A percentile compares a stretch with the other conserved stretches of the same genome.
phyloP scores from a whole-genome alignment of 208 protist species.

The Crithidia bombi region DNA sequence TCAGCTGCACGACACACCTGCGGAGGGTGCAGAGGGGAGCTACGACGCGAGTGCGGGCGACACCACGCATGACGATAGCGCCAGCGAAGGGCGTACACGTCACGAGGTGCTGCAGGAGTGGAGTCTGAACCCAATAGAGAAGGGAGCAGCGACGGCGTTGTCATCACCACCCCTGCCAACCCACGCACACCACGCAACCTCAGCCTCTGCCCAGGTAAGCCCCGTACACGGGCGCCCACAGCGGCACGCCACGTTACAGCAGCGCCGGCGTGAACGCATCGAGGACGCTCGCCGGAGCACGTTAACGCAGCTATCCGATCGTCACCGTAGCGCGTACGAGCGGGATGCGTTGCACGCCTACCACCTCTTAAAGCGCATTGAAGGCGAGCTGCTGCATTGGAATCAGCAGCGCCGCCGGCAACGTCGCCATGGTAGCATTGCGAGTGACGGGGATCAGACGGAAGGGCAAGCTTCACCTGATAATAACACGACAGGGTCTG shows the following conservation, averaged over 20 bases:
- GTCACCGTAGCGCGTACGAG: conserved; percentile 12
- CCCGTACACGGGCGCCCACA: not conserved
- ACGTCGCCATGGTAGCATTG: not conserved
- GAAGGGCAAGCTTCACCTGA: not conserved
- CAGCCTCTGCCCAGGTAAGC: no score
- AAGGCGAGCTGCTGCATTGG: conserved; percentile 8
- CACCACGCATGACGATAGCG: no score
- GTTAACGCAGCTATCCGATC: not conserved
- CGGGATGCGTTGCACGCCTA: conserved; percentile 19
- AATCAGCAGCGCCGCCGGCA: conserved; percentile 11
- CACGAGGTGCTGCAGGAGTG: not conserved
- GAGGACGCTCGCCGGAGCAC: conserved; percentile 8
- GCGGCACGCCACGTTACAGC: not conserved
- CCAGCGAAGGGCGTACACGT: not conserved
- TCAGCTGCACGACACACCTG: not conserved
- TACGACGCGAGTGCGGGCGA: not conserved
- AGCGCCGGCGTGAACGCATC: not conserved
- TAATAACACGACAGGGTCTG: not conserved
- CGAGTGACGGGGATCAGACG: not conserved
- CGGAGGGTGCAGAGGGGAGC: not conserved
- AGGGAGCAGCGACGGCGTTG: not conserved
- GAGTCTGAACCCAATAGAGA: not conserved
- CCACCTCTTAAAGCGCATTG: conserved; percentile 13
- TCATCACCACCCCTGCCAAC: not conserved
- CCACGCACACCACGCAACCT: not conserved